Conservation (phyloP, 2,329 filamentous ascomycete genomes). For the Colletotrichum shisoi region DNA sequence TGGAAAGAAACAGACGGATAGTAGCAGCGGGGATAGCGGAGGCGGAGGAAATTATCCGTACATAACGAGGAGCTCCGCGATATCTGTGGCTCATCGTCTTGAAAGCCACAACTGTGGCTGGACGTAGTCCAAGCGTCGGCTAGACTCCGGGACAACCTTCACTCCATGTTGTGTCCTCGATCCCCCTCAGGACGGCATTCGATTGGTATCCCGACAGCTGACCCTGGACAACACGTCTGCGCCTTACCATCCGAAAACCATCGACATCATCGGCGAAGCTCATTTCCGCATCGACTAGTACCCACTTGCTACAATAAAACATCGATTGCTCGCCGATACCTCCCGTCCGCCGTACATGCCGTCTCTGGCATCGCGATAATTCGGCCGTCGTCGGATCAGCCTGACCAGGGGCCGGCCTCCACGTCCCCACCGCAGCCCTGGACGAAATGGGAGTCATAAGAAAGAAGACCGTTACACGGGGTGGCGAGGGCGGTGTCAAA, state of each 20-base stretch:
- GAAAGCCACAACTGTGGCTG: neutral
- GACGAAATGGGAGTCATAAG: constrained; percentile 86
- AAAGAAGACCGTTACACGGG: constrained; percentile 88
- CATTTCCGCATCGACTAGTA: constrained; percentile 7
- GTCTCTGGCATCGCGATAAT: constrained; percentile 20
- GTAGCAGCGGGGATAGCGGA: constrained; percentile 23
- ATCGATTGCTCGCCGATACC: neutral
- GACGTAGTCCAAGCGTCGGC: neutral
- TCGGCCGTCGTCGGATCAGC: constrained; percentile 31
- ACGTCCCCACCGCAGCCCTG: constrained; percentile 39
- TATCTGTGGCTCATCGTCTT: neutral
- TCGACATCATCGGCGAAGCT: constrained; percentile 26
- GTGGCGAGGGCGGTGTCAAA: constrained; percentile 87
- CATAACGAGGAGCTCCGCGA: neutral
- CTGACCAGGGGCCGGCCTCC: constrained; percentile 37
- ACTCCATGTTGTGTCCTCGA: constrained; percentile 6
- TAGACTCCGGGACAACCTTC: constrained; percentile 27
- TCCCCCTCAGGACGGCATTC: constrained; percentile 26
- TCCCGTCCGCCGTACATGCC: constrained; percentile 12
- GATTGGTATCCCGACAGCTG: constrained; percentile 20
- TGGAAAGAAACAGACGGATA: neutral
- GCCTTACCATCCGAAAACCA: constrained; percentile 22
- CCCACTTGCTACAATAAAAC: neutral
- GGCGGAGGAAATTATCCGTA: neutral
- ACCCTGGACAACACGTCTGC: constrained; percentile 25